Evolutionary conservation across 228 moss, liverwort and hornwort genomes (phyloP).

Genomic region (Sphagnum magellanicum): DNA sequence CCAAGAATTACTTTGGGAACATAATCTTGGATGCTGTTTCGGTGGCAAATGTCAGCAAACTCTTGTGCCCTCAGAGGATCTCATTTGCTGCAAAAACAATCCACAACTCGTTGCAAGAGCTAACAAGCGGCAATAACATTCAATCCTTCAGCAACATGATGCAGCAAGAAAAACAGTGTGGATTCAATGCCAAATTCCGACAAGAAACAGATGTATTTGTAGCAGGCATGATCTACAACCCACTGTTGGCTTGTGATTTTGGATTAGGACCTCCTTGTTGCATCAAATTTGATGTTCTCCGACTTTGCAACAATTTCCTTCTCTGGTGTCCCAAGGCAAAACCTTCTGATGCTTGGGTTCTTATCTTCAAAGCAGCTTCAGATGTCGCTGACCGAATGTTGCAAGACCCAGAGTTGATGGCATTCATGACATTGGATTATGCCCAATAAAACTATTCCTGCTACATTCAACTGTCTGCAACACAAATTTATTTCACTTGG

Average conservation of each 20-base stretch:
- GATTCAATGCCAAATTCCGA: not conserved
- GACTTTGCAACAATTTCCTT: too few relatives aligned
- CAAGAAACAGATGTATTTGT: not conserved
- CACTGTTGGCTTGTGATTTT: not conserved
- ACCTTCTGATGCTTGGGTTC: too few relatives aligned
- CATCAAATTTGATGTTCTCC: too few relatives aligned
- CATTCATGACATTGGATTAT: too few relatives aligned
- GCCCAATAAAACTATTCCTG: too few relatives aligned
- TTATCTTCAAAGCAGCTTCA: too few relatives aligned
- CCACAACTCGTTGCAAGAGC: not conserved
- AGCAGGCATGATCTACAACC: not conserved
- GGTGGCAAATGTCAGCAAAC: not conserved
- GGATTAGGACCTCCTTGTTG: not conserved
- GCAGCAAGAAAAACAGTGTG: not conserved
- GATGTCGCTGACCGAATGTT: too few relatives aligned
- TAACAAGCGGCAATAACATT: not conserved
- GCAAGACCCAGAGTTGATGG: too few relatives aligned
- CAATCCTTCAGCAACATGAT: not conserved
- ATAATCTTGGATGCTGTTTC: not conserved
- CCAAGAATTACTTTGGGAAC: conserved; percentile 1
- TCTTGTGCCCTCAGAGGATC: not conserved
- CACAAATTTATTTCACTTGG: too few relatives aligned
- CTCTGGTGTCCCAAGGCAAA: too few relatives aligned
- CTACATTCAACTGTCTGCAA: too few relatives aligned
- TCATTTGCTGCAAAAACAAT: not conserved